A percentile compares a stretch with the other conserved stretches of the same genome.
phyloP scores from a whole-genome alignment of 345 rosid species.

The Salix udensis region DNA sequence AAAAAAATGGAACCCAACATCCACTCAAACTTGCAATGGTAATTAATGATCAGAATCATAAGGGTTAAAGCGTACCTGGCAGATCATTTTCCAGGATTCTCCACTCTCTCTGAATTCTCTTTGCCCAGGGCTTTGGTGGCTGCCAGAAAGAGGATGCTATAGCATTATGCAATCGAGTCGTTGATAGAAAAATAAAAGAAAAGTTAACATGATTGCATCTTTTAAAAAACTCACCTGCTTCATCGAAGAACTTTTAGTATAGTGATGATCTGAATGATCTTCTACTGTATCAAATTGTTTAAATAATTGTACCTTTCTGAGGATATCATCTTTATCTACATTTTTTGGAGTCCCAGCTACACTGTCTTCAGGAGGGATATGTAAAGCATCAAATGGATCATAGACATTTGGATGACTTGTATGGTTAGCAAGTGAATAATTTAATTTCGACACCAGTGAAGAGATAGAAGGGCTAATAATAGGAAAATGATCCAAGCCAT shows the following conservation, averaged over 20 bases:
- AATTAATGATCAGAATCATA: background rate
- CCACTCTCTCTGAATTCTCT: constrained; percentile 89
- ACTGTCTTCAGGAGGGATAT: constrained; percentile 30
- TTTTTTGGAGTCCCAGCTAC: constrained; percentile 30
- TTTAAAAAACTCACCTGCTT: constrained; percentile 49
- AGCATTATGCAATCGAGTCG: background rate
- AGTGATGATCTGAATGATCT: constrained; percentile 67
- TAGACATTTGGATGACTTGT: constrained; percentile 1
- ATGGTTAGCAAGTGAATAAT: background rate
- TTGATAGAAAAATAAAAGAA: background rate
- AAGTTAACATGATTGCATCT: background rate
- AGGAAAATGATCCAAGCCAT: constrained; percentile 11
- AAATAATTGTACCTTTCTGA: constrained; percentile 51
- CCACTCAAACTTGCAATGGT: background rate
- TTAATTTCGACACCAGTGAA: constrained; percentile 4
- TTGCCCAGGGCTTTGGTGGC: constrained; percentile 66
- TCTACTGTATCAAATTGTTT: constrained; percentile 75
- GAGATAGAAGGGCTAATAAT: constrained; percentile 12
- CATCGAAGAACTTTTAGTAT: constrained; percentile 30
- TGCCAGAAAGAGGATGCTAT: constrained; percentile 17
- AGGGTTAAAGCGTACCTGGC: constrained; percentile 52
- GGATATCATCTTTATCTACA: constrained; percentile 42
- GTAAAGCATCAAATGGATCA: constrained; percentile 14
- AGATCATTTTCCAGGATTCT: constrained; percentile 73
- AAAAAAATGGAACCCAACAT: background rate